phyloP scores from a whole-genome alignment of 495 filamentous ascomycete species.

The Neurospora africana region DNA sequence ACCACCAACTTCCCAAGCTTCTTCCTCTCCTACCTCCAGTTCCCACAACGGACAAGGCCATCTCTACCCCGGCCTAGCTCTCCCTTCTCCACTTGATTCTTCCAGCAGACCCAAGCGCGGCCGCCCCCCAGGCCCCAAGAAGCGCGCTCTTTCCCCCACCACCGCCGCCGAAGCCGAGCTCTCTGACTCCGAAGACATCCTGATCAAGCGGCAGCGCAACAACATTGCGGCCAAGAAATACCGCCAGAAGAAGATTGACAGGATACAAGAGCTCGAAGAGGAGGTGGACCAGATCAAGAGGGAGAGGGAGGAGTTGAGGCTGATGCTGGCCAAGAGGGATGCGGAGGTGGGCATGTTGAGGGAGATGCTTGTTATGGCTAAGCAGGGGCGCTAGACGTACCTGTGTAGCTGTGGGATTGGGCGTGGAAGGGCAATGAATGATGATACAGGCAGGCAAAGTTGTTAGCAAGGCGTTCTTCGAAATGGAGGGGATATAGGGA shows the following conservation, averaged over 20 bases:
- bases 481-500: not conserved
- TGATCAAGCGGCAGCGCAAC: constrained; percentile 52
- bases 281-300: constrained; percentile 47
- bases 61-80: not conserved
- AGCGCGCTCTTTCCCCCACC: not conserved
- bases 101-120: constrained; percentile 5
- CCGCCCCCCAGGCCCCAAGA: not conserved
- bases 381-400: constrained; percentile 4
- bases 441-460: not conserved
- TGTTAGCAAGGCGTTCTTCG: not conserved
- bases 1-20: no score
- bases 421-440: not conserved
- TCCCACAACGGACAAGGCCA: not conserved
- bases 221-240: constrained; percentile 62
- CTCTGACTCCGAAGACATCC: constrained; percentile 8
- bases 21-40: no score
- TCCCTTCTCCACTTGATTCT: not conserved
- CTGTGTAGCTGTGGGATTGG: not conserved
- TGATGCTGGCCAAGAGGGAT: constrained; percentile 52
- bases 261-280: constrained; percentile 51
- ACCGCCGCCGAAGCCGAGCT: not conserved
- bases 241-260: constrained; percentile 58
- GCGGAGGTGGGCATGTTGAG: constrained; percentile 43
- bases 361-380: constrained; percentile 31
- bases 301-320: constrained; percentile 56